phyloP scores from a whole-genome alignment of 2,329 filamentous ascomycete genomes.

The Pseudogymnoascus sp. region DNA sequence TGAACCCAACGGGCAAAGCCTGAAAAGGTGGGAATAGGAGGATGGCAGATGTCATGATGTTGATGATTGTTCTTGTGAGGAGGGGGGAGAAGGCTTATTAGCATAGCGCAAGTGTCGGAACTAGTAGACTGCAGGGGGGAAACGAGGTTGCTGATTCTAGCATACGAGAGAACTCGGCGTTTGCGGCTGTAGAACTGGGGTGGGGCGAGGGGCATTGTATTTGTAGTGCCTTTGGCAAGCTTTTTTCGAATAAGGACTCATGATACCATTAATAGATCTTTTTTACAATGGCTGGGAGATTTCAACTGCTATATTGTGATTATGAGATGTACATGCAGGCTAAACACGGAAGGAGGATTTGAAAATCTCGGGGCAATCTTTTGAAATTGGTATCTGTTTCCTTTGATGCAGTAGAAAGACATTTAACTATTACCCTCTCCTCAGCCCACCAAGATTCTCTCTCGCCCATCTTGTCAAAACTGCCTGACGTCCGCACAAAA shows the following conservation, averaged over 20 bases:
- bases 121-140: background rate
- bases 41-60: background rate
- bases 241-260: background rate
- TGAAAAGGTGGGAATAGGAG: background rate
- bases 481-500: background rate
- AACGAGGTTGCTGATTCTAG: background rate
- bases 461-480: background rate
- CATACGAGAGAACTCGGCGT: conserved; percentile 1
- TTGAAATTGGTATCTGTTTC: conserved; percentile 3
- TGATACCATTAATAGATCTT: conserved; percentile 6
- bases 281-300: background rate
- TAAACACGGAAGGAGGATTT: background rate
- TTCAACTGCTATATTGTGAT: background rate
- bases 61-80: background rate
- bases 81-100: background rate
- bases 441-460: background rate
- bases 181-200: background rate
- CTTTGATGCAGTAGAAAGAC: conserved; percentile 1
- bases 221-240: background rate
- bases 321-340: background rate
- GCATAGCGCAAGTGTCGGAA: background rate
- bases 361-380: background rate
- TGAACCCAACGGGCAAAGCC: background rate
- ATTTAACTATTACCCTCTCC: background rate
- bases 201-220: background rate